Evolutionary conservation across 2,329 filamentous ascomycete species (phyloP).

Genomic region (Trichoderma breve): DNA sequence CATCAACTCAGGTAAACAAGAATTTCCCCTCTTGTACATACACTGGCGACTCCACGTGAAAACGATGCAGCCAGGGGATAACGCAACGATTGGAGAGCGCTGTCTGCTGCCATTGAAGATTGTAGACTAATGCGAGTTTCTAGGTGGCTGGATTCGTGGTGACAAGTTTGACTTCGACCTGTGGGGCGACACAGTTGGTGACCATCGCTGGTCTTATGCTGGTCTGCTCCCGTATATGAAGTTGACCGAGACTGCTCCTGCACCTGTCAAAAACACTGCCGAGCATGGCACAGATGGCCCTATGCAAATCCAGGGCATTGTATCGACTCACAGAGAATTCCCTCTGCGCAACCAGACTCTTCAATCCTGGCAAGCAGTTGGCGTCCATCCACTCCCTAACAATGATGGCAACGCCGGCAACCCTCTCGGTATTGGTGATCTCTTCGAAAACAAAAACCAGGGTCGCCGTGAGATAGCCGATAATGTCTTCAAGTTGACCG

Average conservation of each 20-base stretch:
- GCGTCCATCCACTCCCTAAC: conserved; percentile 28
- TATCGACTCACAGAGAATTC: conserved; percentile 36
- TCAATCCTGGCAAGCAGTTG: conserved; percentile 40
- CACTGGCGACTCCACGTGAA: not conserved
- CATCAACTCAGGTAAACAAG: conserved; percentile 35
- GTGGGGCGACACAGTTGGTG: conserved; percentile 36
- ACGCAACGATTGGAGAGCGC: not conserved
- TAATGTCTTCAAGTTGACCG: conserved; percentile 25
- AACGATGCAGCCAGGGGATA: not conserved
- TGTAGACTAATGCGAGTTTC: not conserved
- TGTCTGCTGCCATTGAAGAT: not conserved
- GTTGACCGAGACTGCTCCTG: conserved; percentile 37
- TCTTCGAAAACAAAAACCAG: conserved; percentile 28
- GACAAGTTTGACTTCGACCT: conserved; percentile 43
- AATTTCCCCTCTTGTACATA: not conserved
- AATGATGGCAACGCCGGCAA: conserved; percentile 29
- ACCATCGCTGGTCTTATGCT: conserved; percentile 45
- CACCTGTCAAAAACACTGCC: conserved; percentile 31
- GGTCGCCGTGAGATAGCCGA: conserved; percentile 26
- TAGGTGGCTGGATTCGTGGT: conserved; percentile 42
- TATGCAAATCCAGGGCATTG: conserved; percentile 31
- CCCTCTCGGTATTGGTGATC: conserved; percentile 33
- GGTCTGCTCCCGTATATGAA: conserved; percentile 44
- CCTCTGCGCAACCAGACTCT: conserved; percentile 37
- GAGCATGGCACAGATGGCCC: conserved; percentile 40